A percentile compares a stretch with the other conserved stretches of the same genome.
These are phyloP conservation scores for Cercospora sp. DNA, from an alignment of 2,329 filamentous ascomycete species.

Conservation along the genomic window DNA sequence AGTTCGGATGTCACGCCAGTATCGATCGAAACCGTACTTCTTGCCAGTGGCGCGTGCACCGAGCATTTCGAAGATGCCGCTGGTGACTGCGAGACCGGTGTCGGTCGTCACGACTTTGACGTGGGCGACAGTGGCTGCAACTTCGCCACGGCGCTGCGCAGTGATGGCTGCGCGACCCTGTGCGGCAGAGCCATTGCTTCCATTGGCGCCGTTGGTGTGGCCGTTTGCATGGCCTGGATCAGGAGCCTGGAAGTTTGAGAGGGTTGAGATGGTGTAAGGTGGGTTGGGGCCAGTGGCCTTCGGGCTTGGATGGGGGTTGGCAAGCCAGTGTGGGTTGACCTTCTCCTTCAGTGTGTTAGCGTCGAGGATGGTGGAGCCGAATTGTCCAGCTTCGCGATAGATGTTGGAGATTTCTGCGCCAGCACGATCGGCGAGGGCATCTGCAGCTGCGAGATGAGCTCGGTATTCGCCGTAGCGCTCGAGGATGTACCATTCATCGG, in stretches of 20 bases:
- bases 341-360: conserved; percentile 18
- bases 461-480: conserved; percentile 64
- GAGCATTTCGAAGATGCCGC: conserved; percentile 65
- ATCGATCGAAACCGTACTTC: conserved; percentile 63
- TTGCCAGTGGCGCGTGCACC: conserved; percentile 58
- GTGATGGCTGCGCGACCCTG: conserved; percentile 48
- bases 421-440: conserved; percentile 59
- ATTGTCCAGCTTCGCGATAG: conserved; percentile 43
- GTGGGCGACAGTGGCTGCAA: conserved; percentile 63
- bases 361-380: conserved; percentile 28
- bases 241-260: conserved; percentile 22
- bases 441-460: conserved; percentile 61
- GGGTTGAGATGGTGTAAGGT: conserved; percentile 28
- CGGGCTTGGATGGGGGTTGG: conserved; percentile 15
- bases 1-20: conserved; percentile 66
- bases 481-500: conserved; percentile 66
- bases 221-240: conserved; percentile 17
- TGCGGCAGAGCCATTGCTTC: conserved; percentile 19
- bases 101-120: conserved; percentile 65
- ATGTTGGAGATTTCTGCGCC: conserved; percentile 52
- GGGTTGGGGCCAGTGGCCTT: conserved; percentile 20
- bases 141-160: conserved; percentile 56
- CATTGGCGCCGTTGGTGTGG: conserved; percentile 29
- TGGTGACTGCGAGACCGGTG: conserved; percentile 57
- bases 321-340: conserved; percentile 27